A percentile compares a stretch with the other conserved stretches of the same genome.
These are phyloP conservation scores for Elsinoe perseae DNA, from an alignment of 2,329 filamentous ascomycete species.

Conservation along the genomic window DNA sequence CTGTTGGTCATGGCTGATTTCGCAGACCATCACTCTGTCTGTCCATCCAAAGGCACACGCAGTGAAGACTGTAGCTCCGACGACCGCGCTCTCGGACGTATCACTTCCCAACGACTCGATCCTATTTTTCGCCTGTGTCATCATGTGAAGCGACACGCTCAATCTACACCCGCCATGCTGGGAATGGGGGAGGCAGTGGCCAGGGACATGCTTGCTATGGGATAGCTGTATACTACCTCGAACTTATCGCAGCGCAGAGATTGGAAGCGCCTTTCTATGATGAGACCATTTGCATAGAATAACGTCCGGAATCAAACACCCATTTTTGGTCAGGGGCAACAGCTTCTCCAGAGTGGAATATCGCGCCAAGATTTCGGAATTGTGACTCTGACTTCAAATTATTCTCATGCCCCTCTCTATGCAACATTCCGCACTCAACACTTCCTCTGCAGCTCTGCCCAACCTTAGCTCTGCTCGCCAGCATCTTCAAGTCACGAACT, in stretches of 20 bases:
- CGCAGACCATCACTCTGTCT: background rate
- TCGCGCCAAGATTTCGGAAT: background rate
- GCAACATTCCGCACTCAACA: no score
- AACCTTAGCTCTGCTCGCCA: no score
- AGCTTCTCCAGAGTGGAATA: background rate
- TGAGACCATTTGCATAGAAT: no score
- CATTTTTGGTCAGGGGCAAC: background rate
- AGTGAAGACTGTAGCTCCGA: background rate
- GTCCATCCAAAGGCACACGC: background rate
- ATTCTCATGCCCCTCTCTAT: background rate
- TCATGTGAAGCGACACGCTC: background rate
- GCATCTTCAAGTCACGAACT: no score
- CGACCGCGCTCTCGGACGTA: background rate
- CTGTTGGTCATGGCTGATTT: background rate
- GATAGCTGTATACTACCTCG: background rate
- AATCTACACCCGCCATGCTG: background rate
- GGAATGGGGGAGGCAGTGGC: background rate
- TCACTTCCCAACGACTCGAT: conserved; percentile 6
- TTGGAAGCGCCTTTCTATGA: no score
- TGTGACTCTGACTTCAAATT: background rate
- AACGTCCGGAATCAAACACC: background rate
- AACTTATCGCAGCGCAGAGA: no score
- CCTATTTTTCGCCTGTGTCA: conserved; percentile 3
- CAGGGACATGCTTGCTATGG: background rate
- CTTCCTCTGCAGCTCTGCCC: no score